Evolutionary conservation across 139 green algal genomes (phyloP), one percentile per base, ranked within the genome.

Genomic region (Micractinium sp.): DNA sequence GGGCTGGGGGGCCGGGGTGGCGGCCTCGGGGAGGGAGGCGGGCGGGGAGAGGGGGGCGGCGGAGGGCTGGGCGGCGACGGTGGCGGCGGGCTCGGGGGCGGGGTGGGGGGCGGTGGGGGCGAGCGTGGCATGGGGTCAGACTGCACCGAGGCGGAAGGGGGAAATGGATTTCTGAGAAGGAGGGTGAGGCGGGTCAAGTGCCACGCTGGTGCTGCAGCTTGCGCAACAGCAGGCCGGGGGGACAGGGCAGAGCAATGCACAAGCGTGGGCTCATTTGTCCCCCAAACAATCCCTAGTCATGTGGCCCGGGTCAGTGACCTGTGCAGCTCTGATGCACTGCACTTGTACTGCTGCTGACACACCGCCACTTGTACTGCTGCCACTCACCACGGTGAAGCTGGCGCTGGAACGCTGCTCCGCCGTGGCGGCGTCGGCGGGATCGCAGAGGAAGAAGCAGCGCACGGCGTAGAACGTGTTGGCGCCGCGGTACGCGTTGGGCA

Each of bases 371-470:
- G 27, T 2, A 75, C 38, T 33, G 13, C 38, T 33, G 13, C 5
- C 77, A 82, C 77, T n/a, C 77, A 82, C 77, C 77, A 83, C 77
- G 13, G 77, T 83, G 38, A 83, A 83, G 77, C 35, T 83, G 23
- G 77, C 25, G 23, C 35, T 25, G 2, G 77, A 60, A 25, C 77
- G 77, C 77, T 83, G 33, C 39, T 83, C 39, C 5, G 77, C 77
- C 25, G 77, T 63, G 19, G 38, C 31, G 15, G 39, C 22, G 77
- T 67, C 14, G 77, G 12, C 23, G 3, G 23, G 20, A 23, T 61
- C 39, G 77, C 77, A 83, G 22, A 83, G 39, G 77, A 66, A 83
- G 77, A 83, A 83, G 77, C 77, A 83, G 77, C 77, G 77, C 77
- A 39, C 61, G 77, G 38, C 38, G 77, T 83, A 83, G 22, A 38